phyloP scores from a whole-genome alignment of 179 eudicot species.

The Heliamphora pulchella region DNA sequence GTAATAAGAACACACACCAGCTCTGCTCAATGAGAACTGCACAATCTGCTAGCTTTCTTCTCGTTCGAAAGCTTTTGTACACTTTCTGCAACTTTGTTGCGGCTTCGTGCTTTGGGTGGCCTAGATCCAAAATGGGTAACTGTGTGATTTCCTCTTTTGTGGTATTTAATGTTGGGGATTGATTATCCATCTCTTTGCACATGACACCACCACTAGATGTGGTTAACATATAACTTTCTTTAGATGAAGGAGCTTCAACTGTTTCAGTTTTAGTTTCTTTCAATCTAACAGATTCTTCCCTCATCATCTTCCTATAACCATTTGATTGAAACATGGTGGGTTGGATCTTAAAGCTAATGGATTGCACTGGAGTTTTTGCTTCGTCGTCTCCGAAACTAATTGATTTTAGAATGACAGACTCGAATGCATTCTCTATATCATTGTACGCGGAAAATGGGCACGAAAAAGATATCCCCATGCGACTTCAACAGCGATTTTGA shows the following conservation, averaged over 20 bases:
- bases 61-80: slow-evolving; percentile 84
- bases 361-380: slow-evolving; percentile 33
- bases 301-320: slow-evolving; percentile 30
- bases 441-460: slow-evolving; percentile 39
- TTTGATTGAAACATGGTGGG: slow-evolving; percentile 33
- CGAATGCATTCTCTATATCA: slow-evolving; percentile 48
- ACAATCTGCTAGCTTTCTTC: slow-evolving; percentile 94
- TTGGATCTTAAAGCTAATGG: slow-evolving; percentile 40
- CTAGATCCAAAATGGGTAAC: slow-evolving; percentile 28
- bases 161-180: slow-evolving; percentile 19
- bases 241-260: not conserved
- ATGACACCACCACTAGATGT: not conserved
- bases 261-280: slow-evolving; percentile 27
- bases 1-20: slow-evolving; percentile 43
- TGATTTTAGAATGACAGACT: slow-evolving; percentile 43
- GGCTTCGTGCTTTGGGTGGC: slow-evolving; percentile 67
- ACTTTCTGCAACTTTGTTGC: slow-evolving; percentile 91
- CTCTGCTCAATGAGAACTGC: slow-evolving; percentile 92
- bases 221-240: not conserved
- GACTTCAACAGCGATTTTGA: slow-evolving; percentile 8
- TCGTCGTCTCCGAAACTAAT: slow-evolving; percentile 32
- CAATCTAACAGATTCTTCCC: slow-evolving; percentile 51
- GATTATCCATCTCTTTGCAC: slow-evolving; percentile 9
- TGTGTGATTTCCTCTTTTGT: not conserved
- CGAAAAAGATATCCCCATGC: slow-evolving; percentile 31